Percentiles rank a stretch among this genome's conserved stretches.
These are phyloP conservation scores for Podospora australis DNA, from an alignment of 495 filamentous ascomycete genomes.

Conservation along the genomic window DNA sequence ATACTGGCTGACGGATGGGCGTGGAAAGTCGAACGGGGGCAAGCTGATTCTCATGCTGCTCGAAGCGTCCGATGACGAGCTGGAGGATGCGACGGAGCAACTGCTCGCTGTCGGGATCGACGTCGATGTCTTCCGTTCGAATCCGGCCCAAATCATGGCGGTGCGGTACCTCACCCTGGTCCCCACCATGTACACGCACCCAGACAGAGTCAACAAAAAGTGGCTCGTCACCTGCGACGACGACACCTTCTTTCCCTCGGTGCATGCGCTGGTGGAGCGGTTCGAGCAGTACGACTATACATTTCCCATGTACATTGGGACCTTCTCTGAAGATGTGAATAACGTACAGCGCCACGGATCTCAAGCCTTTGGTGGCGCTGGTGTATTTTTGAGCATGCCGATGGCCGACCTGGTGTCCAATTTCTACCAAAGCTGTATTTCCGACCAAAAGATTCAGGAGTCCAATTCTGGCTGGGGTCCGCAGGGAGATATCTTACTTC, in stretches of 20 bases:
- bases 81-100: constrained; percentile 32
- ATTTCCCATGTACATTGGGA: constrained; percentile 59
- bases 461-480: constrained; percentile 49
- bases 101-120: constrained; percentile 52
- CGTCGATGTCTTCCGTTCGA: constrained; percentile 53
- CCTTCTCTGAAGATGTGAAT: constrained; percentile 62
- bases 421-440: constrained; percentile 50
- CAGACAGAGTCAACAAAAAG: constrained; percentile 45
- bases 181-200: constrained; percentile 46
- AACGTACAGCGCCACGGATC: constrained; percentile 62
- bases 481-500: constrained; percentile 59
- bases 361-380: constrained; percentile 66
- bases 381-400: constrained; percentile 62
- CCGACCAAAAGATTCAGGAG: constrained; percentile 42
- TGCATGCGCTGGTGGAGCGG: constrained; percentile 50
- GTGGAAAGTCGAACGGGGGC: constrained; percentile 43
- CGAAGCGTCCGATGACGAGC: constrained; percentile 36
- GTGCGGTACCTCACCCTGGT: constrained; percentile 49
- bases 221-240: constrained; percentile 69
- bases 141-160: constrained; percentile 56
- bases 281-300: constrained; percentile 46
- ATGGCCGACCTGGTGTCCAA: constrained; percentile 54
- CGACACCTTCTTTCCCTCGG: constrained; percentile 67
- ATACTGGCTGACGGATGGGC: constrained; percentile 44
- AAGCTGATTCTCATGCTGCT: constrained; percentile 40